Evolutionary conservation across 83 land plant species (phyloP).

Genomic region (Larix sibirica): DNA sequence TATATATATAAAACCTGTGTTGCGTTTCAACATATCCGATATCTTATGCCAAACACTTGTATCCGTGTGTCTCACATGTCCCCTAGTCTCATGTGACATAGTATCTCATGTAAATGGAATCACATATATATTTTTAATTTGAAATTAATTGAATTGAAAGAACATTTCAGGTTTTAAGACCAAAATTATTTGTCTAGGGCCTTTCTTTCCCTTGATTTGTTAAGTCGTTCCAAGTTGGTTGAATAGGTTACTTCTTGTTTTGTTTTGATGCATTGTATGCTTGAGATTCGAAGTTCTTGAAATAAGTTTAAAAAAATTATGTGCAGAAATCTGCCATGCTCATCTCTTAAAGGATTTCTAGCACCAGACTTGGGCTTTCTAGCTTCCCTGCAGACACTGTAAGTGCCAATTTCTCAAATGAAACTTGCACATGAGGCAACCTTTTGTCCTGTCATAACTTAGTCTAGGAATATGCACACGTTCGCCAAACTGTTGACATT

Average conservation of each 20-base stretch:
- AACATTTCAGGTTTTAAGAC: not conserved
- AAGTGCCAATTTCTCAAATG: slow-evolving; percentile 11
- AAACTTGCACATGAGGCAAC: no score
- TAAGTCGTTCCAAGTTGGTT: not conserved
- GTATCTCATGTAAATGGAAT: not conserved
- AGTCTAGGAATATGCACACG: not conserved
- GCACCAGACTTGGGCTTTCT: slow-evolving; percentile 39
- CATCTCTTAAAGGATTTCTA: slow-evolving; percentile 51
- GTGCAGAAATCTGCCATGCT: slow-evolving; percentile 52
- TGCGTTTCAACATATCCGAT: no score
- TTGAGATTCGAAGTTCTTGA: not conserved
- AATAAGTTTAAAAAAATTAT: not conserved
- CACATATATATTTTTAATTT: not conserved
- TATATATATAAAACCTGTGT: no score
- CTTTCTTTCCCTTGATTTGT: not conserved
- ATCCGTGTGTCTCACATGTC: no score
- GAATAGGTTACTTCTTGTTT: not conserved
- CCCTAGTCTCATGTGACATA: no score
- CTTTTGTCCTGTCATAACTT: not conserved
- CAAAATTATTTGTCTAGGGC: not conserved
- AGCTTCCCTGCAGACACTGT: slow-evolving; percentile 43
- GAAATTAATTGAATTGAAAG: slow-evolving; percentile 3
- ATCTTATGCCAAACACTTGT: no score
- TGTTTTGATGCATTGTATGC: not conserved
- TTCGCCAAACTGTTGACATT: not conserved